A percentile compares a stretch with the other conserved stretches of the same genome.
phyloP scores from a whole-genome alignment of 2,329 filamentous ascomycete genomes.

The Colletotrichum lentis region DNA sequence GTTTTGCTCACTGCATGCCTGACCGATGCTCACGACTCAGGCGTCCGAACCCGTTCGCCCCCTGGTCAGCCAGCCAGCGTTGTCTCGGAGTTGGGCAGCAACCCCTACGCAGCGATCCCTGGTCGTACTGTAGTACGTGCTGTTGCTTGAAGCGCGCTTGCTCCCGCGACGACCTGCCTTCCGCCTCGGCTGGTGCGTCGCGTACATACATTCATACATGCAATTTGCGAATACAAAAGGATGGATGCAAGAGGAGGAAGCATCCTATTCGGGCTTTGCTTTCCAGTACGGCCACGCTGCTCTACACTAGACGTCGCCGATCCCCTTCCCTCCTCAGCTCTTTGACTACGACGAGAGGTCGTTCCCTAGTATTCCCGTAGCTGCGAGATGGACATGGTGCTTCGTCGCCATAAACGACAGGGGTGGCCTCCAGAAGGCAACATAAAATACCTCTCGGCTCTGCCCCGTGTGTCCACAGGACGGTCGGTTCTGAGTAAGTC shows the following conservation, averaged over 20 bases:
- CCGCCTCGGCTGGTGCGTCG: conserved; percentile 7
- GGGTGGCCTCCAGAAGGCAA: not conserved
- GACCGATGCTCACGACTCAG: conserved; percentile 27
- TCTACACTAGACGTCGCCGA: not conserved
- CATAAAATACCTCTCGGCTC: conserved; percentile 5
- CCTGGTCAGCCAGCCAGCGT: conserved; percentile 10
- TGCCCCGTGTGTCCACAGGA: not conserved
- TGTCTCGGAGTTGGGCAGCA: conserved; percentile 36
- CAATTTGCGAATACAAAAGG: not conserved
- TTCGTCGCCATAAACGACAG: not conserved
- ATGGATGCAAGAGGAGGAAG: not conserved
- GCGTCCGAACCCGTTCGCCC: conserved; percentile 27
- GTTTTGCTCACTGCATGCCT: conserved; percentile 16
- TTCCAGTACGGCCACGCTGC: not conserved
- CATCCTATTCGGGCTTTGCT: not conserved
- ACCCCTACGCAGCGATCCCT: conserved; percentile 26
- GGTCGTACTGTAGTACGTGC: conserved; percentile 20
- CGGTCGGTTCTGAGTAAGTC: conserved; percentile 21
- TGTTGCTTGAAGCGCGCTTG: conserved; percentile 23
- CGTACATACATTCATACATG: not conserved
- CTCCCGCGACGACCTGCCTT: conserved; percentile 15
- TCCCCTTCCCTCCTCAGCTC: no score
- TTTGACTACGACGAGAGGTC: not conserved
- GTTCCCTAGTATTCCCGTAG: not conserved
- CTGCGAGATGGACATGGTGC: not conserved